Evolutionary conservation across 2,329 filamentous ascomycete genomes (phyloP), one percentile per base, ranked within the genome.

Genomic region (Pseudogymnoascus sp.): DNA sequence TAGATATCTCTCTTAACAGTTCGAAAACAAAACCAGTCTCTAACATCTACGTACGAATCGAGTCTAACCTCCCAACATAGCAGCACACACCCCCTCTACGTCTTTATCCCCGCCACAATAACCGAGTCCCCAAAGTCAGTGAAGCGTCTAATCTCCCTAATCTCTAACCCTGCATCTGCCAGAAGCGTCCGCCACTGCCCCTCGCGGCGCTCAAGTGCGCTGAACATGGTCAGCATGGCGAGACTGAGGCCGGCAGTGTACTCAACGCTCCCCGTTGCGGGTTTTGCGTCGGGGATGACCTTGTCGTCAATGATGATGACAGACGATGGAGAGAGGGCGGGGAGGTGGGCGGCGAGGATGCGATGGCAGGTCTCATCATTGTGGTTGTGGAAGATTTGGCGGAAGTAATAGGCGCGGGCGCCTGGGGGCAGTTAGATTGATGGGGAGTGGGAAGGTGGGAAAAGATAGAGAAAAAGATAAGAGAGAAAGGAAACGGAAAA

Each of bases 311-410:
- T 50, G 21, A 50, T 24, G 13, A 29, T 50, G 66, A 66, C 70
- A 1, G 68, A 64, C 1, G 62, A 56, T 3, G 62, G 42, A n/a
- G 44, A 50, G 21, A 50, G 44, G 14, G 42, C 42, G 61, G 24
- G 63, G 60, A 38, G 65, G 62, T 37, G 63, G 65, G 67, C 37
- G 29, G 64, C 29, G 6, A 72, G 62, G 19, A 72, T 73, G 8
- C 24, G 35, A 35, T 70, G 61, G 60, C 69, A 70, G 8, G 65
- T 66, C 40, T 71, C 70, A 29, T 69, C 64, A 26, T 68, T 63
- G 35, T 70, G 64, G 42, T 72, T 69, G 63, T 72, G 71, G 61
- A 73, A 40, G 16, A 73, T 69, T n/a, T 70, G 66, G 29, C 71
- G 69, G 40, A 71, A 70, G 61, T 72, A 72, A 61, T 71, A 72